phyloP scores from a whole-genome alignment of 73 alveolate genomes.

The Blepharisma japonicum region DNA sequence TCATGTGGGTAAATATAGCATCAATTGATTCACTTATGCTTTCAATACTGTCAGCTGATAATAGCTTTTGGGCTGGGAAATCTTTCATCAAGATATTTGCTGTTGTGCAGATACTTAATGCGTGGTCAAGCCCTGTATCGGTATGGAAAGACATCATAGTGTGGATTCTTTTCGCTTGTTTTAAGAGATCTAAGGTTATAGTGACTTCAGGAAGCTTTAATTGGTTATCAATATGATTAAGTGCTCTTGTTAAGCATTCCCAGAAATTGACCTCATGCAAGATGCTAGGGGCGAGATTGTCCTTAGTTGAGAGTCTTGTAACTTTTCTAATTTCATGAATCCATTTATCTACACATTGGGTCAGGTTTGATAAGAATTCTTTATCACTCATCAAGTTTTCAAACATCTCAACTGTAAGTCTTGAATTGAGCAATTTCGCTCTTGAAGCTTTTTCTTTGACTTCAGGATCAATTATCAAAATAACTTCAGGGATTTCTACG shows the following conservation, averaged over 20 bases:
- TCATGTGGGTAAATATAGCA: conserved; percentile 60
- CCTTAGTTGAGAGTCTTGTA: conserved; percentile 54
- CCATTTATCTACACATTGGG: conserved; percentile 77
- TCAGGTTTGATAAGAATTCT: conserved; percentile 37
- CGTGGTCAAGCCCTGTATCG: conserved; percentile 73
- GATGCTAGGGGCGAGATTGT: conserved; percentile 71
- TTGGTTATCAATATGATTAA: conserved; percentile 79
- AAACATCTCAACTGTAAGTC: conserved; percentile 49
- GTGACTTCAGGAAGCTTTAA: conserved; percentile 85
- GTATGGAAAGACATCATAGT: conserved; percentile 69
- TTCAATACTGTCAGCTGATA: conserved; percentile 66
- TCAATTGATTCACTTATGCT: conserved; percentile 53
- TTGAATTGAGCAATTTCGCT: conserved; percentile 32
- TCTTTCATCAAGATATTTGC: conserved; percentile 76
- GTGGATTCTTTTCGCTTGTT: conserved; percentile 71
- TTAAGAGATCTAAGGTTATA: conserved; percentile 77
- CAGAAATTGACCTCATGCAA: conserved; percentile 87
- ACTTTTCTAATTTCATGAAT: conserved; percentile 69
- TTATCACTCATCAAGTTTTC: conserved; percentile 38
- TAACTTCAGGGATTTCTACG: conserved; percentile 64
- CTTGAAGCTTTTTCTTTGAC: conserved; percentile 29
- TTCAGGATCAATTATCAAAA: conserved; percentile 47
- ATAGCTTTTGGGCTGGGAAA: conserved; percentile 70
- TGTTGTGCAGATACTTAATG: conserved; percentile 61
- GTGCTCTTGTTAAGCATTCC: conserved; percentile 66